Conservation (phyloP, 805 yeast genomes). For the Candida railenensis region DNA sequence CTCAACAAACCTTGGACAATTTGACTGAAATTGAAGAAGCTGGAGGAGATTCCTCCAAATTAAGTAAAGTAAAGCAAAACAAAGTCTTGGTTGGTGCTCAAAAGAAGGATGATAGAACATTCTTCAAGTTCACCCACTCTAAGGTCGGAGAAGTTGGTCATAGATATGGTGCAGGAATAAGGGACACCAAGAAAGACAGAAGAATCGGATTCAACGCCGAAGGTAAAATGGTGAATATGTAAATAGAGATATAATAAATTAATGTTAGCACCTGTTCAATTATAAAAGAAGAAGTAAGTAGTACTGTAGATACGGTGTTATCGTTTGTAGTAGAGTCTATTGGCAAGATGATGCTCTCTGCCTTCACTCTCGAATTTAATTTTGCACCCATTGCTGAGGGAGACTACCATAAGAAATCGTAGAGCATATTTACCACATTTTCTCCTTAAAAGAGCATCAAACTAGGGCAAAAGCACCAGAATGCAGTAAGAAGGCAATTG, state of each 20-base stretch:
- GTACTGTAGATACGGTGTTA: too few relatives aligned
- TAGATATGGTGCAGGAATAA: conserved; percentile 87
- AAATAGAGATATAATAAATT: conserved; percentile 6
- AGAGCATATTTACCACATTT: too few relatives aligned
- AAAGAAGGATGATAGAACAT: conserved; percentile 65
- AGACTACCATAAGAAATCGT: too few relatives aligned
- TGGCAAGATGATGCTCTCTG: too few relatives aligned
- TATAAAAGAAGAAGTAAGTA: too few relatives aligned
- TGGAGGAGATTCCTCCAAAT: conserved; percentile 15
- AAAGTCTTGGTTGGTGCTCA: conserved; percentile 52
- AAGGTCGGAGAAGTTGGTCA: conserved; percentile 83
- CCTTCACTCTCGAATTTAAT: too few relatives aligned
- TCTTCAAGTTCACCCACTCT: conserved; percentile 73
- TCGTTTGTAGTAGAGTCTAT: too few relatives aligned
- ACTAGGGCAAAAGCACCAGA: too few relatives aligned
- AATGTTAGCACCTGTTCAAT: too few relatives aligned
- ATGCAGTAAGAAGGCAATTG: too few relatives aligned
- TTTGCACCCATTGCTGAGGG: too few relatives aligned
- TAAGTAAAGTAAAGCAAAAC: conserved; percentile 22
- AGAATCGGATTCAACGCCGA: conserved; percentile 65
- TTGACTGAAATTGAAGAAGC: conserved; percentile 60
- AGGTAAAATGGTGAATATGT: conserved; percentile 54
- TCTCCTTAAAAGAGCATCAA: too few relatives aligned
- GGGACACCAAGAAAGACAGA: conserved; percentile 87
- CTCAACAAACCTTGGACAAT: conserved; percentile 70